Conservation (phyloP, 139 green algal species). For the Mychonastes homosphaera region DNA sequence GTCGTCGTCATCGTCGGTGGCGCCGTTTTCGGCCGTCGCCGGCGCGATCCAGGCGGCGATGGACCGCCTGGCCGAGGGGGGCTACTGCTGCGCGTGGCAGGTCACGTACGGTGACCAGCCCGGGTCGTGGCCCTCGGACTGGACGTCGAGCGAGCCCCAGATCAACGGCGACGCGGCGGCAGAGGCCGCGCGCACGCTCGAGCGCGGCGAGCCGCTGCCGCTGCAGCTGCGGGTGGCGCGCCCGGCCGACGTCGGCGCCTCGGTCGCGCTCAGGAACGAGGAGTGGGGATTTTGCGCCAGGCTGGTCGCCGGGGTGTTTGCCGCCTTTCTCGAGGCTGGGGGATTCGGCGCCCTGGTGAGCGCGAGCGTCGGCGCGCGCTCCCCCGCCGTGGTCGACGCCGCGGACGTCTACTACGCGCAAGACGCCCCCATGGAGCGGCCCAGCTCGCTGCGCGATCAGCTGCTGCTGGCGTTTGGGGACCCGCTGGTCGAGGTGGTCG, state of each 20-base stretch:
- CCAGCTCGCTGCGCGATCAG: constrained; percentile 15
- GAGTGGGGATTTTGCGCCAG: constrained; percentile 38
- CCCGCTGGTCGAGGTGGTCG: constrained; percentile 40
- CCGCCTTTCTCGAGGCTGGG: constrained; percentile 13
- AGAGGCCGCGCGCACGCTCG: too few relatives aligned
- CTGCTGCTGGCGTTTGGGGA: constrained; percentile 48
- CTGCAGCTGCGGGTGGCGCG: constrained; percentile 32
- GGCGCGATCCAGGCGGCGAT: too few relatives aligned
- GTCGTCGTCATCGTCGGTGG: too few relatives aligned
- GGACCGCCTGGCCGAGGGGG: too few relatives aligned
- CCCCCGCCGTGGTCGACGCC: neutral
- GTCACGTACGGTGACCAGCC: too few relatives aligned
- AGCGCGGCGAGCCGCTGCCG: neutral
- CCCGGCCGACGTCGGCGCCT: constrained; percentile 41
- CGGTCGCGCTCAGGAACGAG: constrained; percentile 38
- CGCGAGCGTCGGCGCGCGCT: neutral
- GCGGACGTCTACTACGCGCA: constrained; percentile 41
- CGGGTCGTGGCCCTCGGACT: too few relatives aligned
- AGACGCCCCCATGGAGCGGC: too few relatives aligned
- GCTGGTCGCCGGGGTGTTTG: constrained; percentile 19
- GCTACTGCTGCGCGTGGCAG: too few relatives aligned
- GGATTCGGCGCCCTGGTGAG: neutral
- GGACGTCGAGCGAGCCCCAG: too few relatives aligned
- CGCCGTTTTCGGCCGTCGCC: too few relatives aligned
- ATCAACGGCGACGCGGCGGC: too few relatives aligned